phyloP scores from a whole-genome alignment of 352 stramenopile species.

The Phytophthora vignae region DNA sequence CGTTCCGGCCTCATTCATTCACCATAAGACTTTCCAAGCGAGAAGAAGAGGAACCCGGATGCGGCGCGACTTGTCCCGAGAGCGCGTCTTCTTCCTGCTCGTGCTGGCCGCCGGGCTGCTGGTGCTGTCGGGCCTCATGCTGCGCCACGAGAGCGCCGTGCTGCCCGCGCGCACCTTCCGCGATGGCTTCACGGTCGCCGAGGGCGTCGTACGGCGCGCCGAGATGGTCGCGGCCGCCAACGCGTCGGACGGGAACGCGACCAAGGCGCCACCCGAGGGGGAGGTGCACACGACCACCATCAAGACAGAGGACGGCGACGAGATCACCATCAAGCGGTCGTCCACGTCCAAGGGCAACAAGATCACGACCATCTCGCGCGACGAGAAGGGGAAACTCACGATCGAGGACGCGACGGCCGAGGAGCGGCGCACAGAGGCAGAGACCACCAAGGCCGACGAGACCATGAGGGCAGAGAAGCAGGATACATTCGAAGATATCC shows the following conservation, averaged over 20 bases:
- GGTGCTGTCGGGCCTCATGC: slow-evolving; percentile 67
- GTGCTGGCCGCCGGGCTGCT: slow-evolving; percentile 60
- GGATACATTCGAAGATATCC: slow-evolving; percentile 38
- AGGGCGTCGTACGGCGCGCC: slow-evolving; percentile 49
- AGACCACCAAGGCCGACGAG: slow-evolving; percentile 3
- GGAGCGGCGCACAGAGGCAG: slow-evolving; percentile 1
- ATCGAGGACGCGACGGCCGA: slow-evolving; percentile 56
- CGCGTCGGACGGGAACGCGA: slow-evolving; percentile 20
- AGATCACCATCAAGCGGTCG: slow-evolving; percentile 81
- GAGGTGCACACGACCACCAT: slow-evolving; percentile 71
- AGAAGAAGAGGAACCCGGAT: slow-evolving; percentile 3
- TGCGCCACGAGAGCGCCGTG: slow-evolving; percentile 54
- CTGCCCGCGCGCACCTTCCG: slow-evolving; percentile 60
- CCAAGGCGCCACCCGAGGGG: slow-evolving; percentile 10
- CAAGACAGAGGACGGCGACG: slow-evolving; percentile 77
- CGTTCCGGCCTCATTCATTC: slow-evolving; percentile 22
- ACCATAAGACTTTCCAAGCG: slow-evolving; percentile 1
- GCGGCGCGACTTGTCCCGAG: slow-evolving; percentile 46
- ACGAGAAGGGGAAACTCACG: slow-evolving; percentile 80
- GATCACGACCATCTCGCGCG: slow-evolving; percentile 72
- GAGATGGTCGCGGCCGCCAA: slow-evolving; percentile 36
- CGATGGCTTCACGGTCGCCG: slow-evolving; percentile 78
- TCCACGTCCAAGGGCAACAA: slow-evolving; percentile 67
- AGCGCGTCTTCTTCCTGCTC: slow-evolving; percentile 66
- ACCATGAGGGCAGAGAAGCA: slow-evolving; percentile 13